A percentile compares a stretch with the other conserved stretches of the same genome.
Evolutionary conservation across 2,329 filamentous ascomycete genomes (phyloP).

Genomic region (Beauveria brongniartii): DNA sequence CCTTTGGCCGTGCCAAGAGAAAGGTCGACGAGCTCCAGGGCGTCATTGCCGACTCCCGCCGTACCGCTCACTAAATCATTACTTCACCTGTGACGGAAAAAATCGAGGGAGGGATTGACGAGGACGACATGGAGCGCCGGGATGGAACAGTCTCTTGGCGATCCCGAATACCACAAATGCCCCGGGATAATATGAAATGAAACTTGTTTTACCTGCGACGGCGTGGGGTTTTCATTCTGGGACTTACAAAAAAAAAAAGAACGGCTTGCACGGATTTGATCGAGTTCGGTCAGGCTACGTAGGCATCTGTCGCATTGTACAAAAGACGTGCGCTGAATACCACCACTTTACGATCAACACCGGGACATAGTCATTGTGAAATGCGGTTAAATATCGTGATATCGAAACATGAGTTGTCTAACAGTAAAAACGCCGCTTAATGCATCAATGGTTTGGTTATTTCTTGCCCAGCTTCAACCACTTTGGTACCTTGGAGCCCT

Average conservation of each 20-base stretch:
- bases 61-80: slow-evolving; percentile 47
- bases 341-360: slow-evolving; percentile 7
- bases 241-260: slow-evolving; percentile 2
- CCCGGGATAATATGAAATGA: slow-evolving; percentile 7
- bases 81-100: neutral
- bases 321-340: slow-evolving; percentile 10
- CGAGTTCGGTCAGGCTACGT: slow-evolving; percentile 5
- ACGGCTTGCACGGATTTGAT: slow-evolving; percentile 4
- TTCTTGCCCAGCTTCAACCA: slow-evolving; percentile 72
- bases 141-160: neutral
- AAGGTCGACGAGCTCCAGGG: slow-evolving; percentile 99
- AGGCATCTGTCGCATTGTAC: slow-evolving; percentile 7
- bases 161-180: neutral
- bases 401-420: neutral
- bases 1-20: slow-evolving; percentile 96
- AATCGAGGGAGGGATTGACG: neutral
- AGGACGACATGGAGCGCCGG: neutral
- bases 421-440: neutral
- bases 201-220: slow-evolving; percentile 7
- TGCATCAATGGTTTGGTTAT: slow-evolving; percentile 24
- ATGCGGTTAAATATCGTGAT: neutral
- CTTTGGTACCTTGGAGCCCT: slow-evolving; percentile 51
- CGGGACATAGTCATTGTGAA: neutral
- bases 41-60: slow-evolving; percentile 93
- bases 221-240: slow-evolving; percentile 11